Evolutionary conservation across 2,329 filamentous ascomycete species (phyloP).

Genomic region (Trichoderma lentiforme): DNA sequence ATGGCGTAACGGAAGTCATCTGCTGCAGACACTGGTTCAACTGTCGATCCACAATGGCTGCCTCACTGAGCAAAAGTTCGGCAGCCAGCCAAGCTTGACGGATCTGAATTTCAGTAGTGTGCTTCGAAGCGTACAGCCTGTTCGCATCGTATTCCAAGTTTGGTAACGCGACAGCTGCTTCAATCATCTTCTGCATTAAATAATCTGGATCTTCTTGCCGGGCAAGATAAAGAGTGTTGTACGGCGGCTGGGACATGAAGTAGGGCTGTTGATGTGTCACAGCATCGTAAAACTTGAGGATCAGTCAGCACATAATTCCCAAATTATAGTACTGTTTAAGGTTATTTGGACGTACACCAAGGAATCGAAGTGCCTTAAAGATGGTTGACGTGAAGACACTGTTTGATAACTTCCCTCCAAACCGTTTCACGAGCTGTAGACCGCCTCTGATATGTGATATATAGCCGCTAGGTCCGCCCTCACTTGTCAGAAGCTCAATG

Average conservation of each 20-base stretch:
- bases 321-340: background rate
- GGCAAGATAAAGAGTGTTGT: background rate
- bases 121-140: background rate
- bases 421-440: background rate
- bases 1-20: background rate
- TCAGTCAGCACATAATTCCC: background rate
- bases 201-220: background rate
- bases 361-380: background rate
- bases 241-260: background rate
- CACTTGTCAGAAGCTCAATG: background rate
- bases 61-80: background rate
- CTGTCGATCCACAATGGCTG: background rate
- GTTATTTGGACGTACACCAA: background rate
- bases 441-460: background rate
- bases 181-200: background rate
- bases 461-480: background rate
- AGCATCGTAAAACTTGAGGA: background rate
- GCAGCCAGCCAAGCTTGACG: background rate
- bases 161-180: background rate
- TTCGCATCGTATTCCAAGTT: background rate
- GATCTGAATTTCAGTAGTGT: background rate
- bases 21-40: background rate
- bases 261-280: background rate
- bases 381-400: background rate
- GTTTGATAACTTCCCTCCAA: background rate